Evolutionary conservation across 73 alveolate species (phyloP).

Genomic region (Durusdinium trenchii): DNA sequence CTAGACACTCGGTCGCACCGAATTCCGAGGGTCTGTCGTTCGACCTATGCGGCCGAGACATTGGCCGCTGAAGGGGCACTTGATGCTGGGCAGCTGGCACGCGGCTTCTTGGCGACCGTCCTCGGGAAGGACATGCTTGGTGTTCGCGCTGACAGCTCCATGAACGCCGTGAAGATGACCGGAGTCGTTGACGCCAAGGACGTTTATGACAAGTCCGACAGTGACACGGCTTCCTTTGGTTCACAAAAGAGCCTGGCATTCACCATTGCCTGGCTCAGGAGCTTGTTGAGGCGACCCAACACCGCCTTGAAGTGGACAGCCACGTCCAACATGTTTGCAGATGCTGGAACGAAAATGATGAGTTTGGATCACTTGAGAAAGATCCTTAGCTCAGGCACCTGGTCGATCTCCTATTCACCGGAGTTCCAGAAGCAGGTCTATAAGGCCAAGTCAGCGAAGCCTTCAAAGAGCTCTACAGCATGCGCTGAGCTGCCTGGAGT

Average conservation of each 20-base stretch:
- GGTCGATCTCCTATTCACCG: not conserved
- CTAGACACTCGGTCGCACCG: slow-evolving; percentile 39
- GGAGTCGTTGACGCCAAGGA: slow-evolving; percentile 16
- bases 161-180: not conserved
- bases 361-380: not conserved
- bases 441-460: not conserved
- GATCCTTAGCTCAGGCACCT: not conserved
- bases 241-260: slow-evolving; percentile 16
- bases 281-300: not conserved
- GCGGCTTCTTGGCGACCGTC: not conserved
- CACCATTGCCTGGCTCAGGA: not conserved
- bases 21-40: not conserved
- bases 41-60: slow-evolving; percentile 1
- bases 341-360: slow-evolving; percentile 9
- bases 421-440: slow-evolving; percentile 1
- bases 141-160: not conserved
- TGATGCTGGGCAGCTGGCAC: not conserved
- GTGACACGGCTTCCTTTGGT: not conserved
- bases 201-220: not conserved
- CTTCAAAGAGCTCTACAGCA: not conserved
- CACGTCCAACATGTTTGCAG: slow-evolving; percentile 14
- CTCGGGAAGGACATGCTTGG: not conserved
- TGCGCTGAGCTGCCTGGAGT: slow-evolving; percentile 41
- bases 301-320: slow-evolving; percentile 19
- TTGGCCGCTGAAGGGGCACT: not conserved